A percentile compares a stretch with the other conserved stretches of the same genome.
Conservation (phyloP, 2,329 filamentous ascomycete genomes). For the Byssothecium circinans region DNA sequence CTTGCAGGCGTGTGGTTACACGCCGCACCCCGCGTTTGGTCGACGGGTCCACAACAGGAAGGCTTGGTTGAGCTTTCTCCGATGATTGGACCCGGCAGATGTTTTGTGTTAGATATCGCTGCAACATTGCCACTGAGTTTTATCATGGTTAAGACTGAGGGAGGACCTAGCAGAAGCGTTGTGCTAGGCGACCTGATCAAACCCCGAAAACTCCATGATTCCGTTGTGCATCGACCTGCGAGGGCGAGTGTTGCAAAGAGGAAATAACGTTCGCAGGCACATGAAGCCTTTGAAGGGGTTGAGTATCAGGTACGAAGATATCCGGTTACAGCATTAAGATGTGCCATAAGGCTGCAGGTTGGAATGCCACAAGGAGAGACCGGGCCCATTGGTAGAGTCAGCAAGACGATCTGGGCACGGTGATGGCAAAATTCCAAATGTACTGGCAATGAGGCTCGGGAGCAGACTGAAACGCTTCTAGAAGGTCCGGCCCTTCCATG, state of each 20-base stretch:
- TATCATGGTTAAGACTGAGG: neutral
- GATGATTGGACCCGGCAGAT: neutral
- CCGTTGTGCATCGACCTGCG: neutral
- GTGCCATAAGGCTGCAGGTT: slow-evolving; percentile 14
- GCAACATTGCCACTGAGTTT: slow-evolving; percentile 7
- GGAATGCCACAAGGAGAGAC: slow-evolving; percentile 10
- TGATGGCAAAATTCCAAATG: slow-evolving; percentile 8
- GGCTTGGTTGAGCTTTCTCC: neutral
- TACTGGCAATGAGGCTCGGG: slow-evolving; percentile 4
- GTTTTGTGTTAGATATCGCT: neutral
- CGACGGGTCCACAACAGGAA: neutral
- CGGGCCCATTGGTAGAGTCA: slow-evolving; percentile 8
- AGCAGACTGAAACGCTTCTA: slow-evolving; percentile 26
- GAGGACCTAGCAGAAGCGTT: neutral
- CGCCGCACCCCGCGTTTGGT: slow-evolving; percentile 4
- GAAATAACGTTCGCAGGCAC: slow-evolving; percentile 1
- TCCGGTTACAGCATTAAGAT: slow-evolving; percentile 18
- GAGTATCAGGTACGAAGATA: slow-evolving; percentile 10
- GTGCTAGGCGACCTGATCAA: neutral
- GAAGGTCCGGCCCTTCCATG: slow-evolving; percentile 22
- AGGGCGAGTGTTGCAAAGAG: neutral
- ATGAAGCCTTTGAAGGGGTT: neutral
- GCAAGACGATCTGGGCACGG: slow-evolving; percentile 5
- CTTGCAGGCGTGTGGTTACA: slow-evolving; percentile 9
- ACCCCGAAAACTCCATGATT: neutral